phyloP scores from a whole-genome alignment of 169 alveolate species.

The Amoebophrya sp. region DNA sequence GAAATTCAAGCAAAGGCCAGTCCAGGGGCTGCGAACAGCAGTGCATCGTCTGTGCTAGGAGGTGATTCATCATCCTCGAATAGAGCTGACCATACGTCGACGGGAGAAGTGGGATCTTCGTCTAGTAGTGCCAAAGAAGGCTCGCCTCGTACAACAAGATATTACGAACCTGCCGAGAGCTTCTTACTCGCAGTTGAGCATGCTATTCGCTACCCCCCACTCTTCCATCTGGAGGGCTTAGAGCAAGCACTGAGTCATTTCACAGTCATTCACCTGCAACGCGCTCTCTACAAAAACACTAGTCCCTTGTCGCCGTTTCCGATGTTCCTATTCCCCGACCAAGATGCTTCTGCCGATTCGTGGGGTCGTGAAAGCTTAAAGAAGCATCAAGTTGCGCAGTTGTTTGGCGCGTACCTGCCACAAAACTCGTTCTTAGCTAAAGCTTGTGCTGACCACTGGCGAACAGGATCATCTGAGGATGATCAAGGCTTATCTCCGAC shows the following conservation, averaged over 20 bases:
- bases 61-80: too few relatives aligned
- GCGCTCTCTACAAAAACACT: background rate
- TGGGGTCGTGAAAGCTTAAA: background rate
- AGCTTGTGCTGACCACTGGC: background rate
- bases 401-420: background rate
- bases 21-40: too few relatives aligned
- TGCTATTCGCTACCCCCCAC: background rate
- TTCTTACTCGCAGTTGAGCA: background rate
- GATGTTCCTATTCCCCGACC: background rate
- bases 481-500: too few relatives aligned
- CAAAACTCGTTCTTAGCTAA: background rate
- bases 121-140: too few relatives aligned
- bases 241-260: background rate
- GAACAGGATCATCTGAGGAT: too few relatives aligned
- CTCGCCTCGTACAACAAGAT: too few relatives aligned
- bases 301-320: background rate
- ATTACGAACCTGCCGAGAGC: too few relatives aligned
- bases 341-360: background rate
- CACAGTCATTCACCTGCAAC: background rate
- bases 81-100: too few relatives aligned
- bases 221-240: background rate
- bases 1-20: too few relatives aligned
- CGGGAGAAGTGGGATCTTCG: too few relatives aligned
- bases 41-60: too few relatives aligned
- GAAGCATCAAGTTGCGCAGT: background rate